Percentiles rank a stretch among this genome's conserved stretches.
These are phyloP conservation scores for Coleophoma eucalyptorum DNA, from an alignment of 2,329 filamentous ascomycete genomes.

Conservation along the genomic window DNA sequence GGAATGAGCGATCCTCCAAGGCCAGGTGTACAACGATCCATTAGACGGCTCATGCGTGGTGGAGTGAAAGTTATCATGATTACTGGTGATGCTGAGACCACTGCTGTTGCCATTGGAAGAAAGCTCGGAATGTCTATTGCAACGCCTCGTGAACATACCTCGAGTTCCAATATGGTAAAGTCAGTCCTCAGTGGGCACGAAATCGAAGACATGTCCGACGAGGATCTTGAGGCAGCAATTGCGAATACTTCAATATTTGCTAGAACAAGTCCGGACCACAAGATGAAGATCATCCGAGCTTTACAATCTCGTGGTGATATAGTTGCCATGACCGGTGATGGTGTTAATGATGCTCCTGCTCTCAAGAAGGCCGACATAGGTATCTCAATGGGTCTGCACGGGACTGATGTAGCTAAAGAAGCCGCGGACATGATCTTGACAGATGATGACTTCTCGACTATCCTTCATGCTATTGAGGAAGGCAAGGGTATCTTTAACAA, in stretches of 20 bases:
- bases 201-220: conserved; percentile 86
- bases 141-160: conserved; percentile 44
- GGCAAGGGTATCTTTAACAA: conserved; percentile 99
- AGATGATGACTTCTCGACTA: conserved; percentile 86
- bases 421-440: conserved; percentile 92
- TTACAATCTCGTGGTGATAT: conserved; percentile 92
- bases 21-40: conserved; percentile 84
- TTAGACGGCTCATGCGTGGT: conserved; percentile 84
- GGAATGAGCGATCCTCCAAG: conserved; percentile 97
- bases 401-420: conserved; percentile 96
- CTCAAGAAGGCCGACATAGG: conserved; percentile 97
- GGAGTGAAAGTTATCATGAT: conserved; percentile 99
- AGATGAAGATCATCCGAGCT: conserved; percentile 92
- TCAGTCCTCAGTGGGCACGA: conserved; percentile 85
- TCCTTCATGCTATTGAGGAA: conserved; percentile 93
- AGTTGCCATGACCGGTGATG: conserved; percentile 98
- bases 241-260: conserved; percentile 91
- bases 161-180: conserved; percentile 56
- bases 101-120: conserved; percentile 87
- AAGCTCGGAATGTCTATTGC: conserved; percentile 91
- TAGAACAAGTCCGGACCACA: conserved; percentile 93
- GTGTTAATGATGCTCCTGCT: conserved; percentile 95
- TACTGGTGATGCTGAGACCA: conserved; percentile 93
- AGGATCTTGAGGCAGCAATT: conserved; percentile 80
- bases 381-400: conserved; percentile 91